Percentiles rank a stretch among this genome's conserved stretches.
Conservation (phyloP, 2,329 filamentous ascomycete genomes). For the Arthrocladium fulminans region DNA sequence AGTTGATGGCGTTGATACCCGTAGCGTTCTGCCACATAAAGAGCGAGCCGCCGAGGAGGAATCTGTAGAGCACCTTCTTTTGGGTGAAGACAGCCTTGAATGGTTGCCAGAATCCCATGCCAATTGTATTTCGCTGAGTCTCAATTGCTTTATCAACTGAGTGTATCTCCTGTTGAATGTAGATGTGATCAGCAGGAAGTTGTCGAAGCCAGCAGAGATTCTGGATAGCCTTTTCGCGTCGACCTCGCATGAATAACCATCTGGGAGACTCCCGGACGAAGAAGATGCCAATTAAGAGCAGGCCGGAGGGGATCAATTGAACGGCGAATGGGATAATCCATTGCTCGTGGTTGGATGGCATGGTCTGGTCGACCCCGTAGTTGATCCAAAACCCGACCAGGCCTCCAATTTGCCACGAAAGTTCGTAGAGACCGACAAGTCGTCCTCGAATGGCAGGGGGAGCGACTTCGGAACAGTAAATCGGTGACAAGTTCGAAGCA, state of each 20-base stretch:
- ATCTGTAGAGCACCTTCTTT: conserved; percentile 56
- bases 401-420: conserved; percentile 47
- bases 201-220: conserved; percentile 42
- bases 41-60: conserved; percentile 63
- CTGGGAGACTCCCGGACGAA: conserved; percentile 58
- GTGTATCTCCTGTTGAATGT: conserved; percentile 64
- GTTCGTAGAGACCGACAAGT: conserved; percentile 50
- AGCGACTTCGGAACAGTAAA: conserved; percentile 51
- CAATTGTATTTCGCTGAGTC: conserved; percentile 53
- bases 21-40: conserved; percentile 73
- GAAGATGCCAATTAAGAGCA: conserved; percentile 46
- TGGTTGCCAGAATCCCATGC: conserved; percentile 66
- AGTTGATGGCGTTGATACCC: conserved; percentile 66
- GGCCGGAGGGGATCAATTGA: conserved; percentile 33
- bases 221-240: conserved; percentile 55
- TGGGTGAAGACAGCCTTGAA: conserved; percentile 50
- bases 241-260: conserved; percentile 60
- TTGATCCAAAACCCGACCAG: conserved; percentile 46
- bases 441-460: conserved; percentile 51
- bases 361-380: conserved; percentile 45
- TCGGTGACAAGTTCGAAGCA: conserved; percentile 49
- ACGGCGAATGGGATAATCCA: conserved; percentile 37
- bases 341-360: conserved; percentile 29
- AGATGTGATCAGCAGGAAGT: conserved; percentile 40
- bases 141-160: conserved; percentile 63